phyloP scores from a whole-genome alignment of 2,329 filamentous ascomycete species.

The Arthrobotrys entomopaga region DNA sequence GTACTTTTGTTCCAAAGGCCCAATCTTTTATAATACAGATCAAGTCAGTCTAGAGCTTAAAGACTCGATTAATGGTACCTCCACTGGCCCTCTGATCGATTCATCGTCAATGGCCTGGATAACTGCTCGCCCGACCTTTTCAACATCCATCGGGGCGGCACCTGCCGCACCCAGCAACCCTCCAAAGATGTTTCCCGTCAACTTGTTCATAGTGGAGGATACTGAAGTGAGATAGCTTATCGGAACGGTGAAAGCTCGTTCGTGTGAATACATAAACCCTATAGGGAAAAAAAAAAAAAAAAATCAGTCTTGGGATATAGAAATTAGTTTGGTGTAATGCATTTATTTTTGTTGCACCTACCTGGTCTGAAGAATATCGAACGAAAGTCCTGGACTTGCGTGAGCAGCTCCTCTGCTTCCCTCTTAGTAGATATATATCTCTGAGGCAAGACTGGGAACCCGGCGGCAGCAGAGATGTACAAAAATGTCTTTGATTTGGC shows the following conservation, averaged over 20 bases:
- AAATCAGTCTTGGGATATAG: not conserved
- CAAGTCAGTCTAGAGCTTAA: conserved; percentile 33
- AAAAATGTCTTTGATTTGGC: conserved; percentile 76
- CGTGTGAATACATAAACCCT: conserved; percentile 84
- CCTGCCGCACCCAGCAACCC: conserved; percentile 81
- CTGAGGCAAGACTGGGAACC: conserved; percentile 82
- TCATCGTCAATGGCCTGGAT: conserved; percentile 86
- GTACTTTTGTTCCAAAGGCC: not conserved
- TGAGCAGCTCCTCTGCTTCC: conserved; percentile 83
- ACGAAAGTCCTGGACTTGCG: conserved; percentile 78
- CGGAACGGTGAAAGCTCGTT: conserved; percentile 81
- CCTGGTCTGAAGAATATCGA: conserved; percentile 82
- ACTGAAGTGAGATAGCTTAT: conserved; percentile 81
- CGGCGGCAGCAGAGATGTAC: conserved; percentile 88
- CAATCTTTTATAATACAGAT: not conserved
- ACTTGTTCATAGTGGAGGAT: conserved; percentile 78
- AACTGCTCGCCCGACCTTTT: conserved; percentile 86
- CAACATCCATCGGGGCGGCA: conserved; percentile 86
- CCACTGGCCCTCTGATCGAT: conserved; percentile 76
- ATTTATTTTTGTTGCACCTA: conserved; percentile 59
- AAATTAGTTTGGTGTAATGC: too few relatives aligned
- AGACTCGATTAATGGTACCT: conserved; percentile 78
- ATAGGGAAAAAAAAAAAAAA: not conserved
- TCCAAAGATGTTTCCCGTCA: conserved; percentile 79
- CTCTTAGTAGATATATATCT: conserved; percentile 93